Evolutionary conservation across 1,284 basidiomycete genomes (phyloP).

Genomic region (Irpex lacteus): DNA sequence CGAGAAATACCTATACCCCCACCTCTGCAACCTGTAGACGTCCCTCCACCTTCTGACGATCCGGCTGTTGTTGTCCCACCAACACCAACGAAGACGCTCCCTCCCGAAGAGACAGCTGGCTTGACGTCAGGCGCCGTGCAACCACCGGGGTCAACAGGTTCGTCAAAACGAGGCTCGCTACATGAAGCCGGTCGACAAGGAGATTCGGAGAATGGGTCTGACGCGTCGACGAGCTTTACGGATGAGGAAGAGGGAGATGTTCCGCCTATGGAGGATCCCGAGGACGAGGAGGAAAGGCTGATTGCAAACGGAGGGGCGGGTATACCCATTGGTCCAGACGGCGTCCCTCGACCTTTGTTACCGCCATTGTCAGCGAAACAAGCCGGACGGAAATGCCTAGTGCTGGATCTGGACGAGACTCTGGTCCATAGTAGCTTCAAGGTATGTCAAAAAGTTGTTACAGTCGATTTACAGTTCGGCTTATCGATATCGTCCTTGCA

Average conservation of each 20-base stretch:
- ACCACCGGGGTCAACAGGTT: slow-evolving; percentile 66
- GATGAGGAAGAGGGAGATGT: slow-evolving; percentile 48
- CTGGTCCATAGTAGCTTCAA: slow-evolving; percentile 93
- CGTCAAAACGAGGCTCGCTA: slow-evolving; percentile 29
- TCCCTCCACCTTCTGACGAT: slow-evolving; percentile 22
- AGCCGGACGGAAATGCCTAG: slow-evolving; percentile 86
- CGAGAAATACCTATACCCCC: slow-evolving; percentile 16
- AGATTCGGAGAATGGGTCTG: slow-evolving; percentile 40
- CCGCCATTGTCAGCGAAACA: slow-evolving; percentile 76
- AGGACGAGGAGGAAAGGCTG: slow-evolving; percentile 78
- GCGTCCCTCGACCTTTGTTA: slow-evolving; percentile 84
- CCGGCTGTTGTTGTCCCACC: slow-evolving; percentile 50
- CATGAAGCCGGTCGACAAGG: slow-evolving; percentile 29
- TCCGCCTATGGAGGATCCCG: slow-evolving; percentile 40
- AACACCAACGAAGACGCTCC: slow-evolving; percentile 42
- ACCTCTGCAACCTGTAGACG: slow-evolving; percentile 25
- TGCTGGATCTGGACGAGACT: slow-evolving; percentile 95
- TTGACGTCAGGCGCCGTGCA: slow-evolving; percentile 70
- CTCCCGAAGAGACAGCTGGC: slow-evolving; percentile 58
- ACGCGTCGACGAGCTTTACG: slow-evolving; percentile 32
- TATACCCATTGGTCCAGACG: slow-evolving; percentile 81
- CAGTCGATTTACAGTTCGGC: too few species aligned
- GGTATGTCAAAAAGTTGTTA: slow-evolving; percentile 39
- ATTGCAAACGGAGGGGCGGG: slow-evolving; percentile 83
- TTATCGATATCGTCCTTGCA: slow-evolving; percentile 29